Base-by-base conservation (phyloP, 345 rosid genomes). In the Carallia pectinifolia region DNA sequence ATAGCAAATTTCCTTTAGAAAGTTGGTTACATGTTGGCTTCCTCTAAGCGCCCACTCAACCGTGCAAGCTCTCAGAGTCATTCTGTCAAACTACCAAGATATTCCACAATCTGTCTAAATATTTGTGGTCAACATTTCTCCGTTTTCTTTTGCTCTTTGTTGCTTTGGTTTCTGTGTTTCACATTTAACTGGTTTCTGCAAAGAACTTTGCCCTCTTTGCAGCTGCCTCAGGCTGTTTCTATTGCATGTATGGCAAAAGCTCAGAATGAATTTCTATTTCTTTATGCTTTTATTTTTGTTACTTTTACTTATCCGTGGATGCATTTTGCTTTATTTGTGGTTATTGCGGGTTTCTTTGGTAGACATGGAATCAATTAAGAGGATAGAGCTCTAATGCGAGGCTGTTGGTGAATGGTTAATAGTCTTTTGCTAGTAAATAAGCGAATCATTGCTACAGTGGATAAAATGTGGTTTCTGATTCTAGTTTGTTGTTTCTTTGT, bases 201-300 rank as follows among this genome's bases (percentile, higher is more conserved):
- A 23, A 23, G 23, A 23, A 23, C 23, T 23, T 23, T 96, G 70
- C 90, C 97, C 71, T 96, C 98, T 70, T 82, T 92, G 87, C 96
- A 89, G 90, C 81, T 96, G 73, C 96, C 99, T 62, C 78, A 86
- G 82, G 84, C 90, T 75, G 85, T 90, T 64, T 79, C 97, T 50
- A 62, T 83, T 64, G 84, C 91, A 74, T 83, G 89, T 80, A 23
- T 23, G 23, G 23, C 23, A 23, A 23, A 23, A 23, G 23, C 23
- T 23, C 23, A 23, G 23, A 23, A 23, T 23, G 23, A 23, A 23
- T 23, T 23, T 23, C 23, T 23, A 23, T 23, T 23, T 23, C 23
- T 23, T 23, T 23, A 23, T 23, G 23, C 23, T 23, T 23, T 23
- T 23, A 23, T 23, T 23, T 23, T 23, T 23, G 23, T 23, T 23